Conservation (phyloP, 345 rosid genomes). For the Brassica carinata region DNA sequence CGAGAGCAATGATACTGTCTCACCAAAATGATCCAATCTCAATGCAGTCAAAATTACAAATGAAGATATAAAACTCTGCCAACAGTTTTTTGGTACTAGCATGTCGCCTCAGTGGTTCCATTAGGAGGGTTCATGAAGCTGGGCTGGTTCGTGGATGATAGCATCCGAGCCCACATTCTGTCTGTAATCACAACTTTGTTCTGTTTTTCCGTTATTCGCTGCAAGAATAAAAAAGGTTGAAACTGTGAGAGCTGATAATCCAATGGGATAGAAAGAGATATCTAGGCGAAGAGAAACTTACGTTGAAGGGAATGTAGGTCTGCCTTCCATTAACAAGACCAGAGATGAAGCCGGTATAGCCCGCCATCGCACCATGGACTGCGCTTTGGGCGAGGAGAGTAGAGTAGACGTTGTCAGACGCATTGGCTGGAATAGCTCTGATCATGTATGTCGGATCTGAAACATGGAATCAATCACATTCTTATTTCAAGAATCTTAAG, state of each 20-base stretch:
- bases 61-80: slow-evolving; percentile 11
- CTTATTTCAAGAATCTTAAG: slow-evolving; percentile 12
- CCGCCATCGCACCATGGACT: slow-evolving; percentile 94
- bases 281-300: slow-evolving; percentile 40
- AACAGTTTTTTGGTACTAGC: background rate
- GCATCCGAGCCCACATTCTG: slow-evolving; percentile 87
- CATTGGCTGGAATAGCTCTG: slow-evolving; percentile 78
- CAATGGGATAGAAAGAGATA: slow-evolving; percentile 2
- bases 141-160: slow-evolving; percentile 79
- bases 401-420: slow-evolving; percentile 89
- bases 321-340: slow-evolving; percentile 86
- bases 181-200: slow-evolving; percentile 79
- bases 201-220: slow-evolving; percentile 65
- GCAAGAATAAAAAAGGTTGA: slow-evolving; percentile 19
- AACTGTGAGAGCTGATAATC: background rate
- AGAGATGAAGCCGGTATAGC: slow-evolving; percentile 77
- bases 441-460: slow-evolving; percentile 96
- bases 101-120: no score
- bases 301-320: slow-evolving; percentile 72
- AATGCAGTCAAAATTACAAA: slow-evolving; percentile 30
- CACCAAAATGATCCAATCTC: slow-evolving; percentile 11
- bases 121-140: slow-evolving; percentile 54
- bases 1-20: slow-evolving; percentile 1
- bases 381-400: slow-evolving; percentile 89
- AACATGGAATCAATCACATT: slow-evolving; percentile 28